Evolutionary conservation across 768 basidiomycete species (phyloP).

Genomic region (Rhizopogon vesiculosus): DNA sequence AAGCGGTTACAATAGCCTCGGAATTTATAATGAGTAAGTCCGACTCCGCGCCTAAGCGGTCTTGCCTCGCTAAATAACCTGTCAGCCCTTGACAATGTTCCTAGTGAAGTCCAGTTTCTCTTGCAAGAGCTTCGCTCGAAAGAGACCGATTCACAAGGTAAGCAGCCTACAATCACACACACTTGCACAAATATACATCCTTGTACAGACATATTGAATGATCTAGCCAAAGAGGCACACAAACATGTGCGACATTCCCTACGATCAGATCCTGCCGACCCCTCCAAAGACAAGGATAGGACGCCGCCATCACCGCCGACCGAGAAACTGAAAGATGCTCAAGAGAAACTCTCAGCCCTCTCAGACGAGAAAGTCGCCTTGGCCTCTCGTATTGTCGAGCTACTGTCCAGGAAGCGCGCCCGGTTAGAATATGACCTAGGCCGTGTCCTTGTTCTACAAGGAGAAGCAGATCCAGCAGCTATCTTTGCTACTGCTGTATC

Average conservation of each 20-base stretch:
- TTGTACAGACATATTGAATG: constrained; percentile 35
- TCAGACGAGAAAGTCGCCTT: constrained; percentile 40
- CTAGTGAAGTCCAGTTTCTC: constrained; percentile 42
- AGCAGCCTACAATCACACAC: background rate
- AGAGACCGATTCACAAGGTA: constrained; percentile 39
- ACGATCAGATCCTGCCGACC: constrained; percentile 23
- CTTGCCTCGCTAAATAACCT: background rate
- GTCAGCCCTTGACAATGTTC: constrained; percentile 46
- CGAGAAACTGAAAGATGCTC: constrained; percentile 25
- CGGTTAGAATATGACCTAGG: constrained; percentile 44
- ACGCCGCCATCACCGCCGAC: constrained; percentile 23
- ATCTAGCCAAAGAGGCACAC: constrained; percentile 39
- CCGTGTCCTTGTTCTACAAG: constrained; percentile 39
- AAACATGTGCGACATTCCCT: constrained; percentile 40
- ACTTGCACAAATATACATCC: background rate
- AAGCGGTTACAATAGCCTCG: constrained; percentile 43
- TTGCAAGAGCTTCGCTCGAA: constrained; percentile 44
- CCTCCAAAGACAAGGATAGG: constrained; percentile 30
- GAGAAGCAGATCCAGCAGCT: constrained; percentile 34
- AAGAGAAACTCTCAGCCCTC: constrained; percentile 27
- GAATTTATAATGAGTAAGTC: constrained; percentile 45
- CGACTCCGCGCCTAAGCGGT: background rate
- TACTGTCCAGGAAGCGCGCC: constrained; percentile 42
- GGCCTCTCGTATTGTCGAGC: constrained; percentile 35
- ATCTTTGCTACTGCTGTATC: constrained; percentile 24